phyloP scores from a whole-genome alignment of 768 basidiomycete species.

The Podaxis sp. region DNA sequence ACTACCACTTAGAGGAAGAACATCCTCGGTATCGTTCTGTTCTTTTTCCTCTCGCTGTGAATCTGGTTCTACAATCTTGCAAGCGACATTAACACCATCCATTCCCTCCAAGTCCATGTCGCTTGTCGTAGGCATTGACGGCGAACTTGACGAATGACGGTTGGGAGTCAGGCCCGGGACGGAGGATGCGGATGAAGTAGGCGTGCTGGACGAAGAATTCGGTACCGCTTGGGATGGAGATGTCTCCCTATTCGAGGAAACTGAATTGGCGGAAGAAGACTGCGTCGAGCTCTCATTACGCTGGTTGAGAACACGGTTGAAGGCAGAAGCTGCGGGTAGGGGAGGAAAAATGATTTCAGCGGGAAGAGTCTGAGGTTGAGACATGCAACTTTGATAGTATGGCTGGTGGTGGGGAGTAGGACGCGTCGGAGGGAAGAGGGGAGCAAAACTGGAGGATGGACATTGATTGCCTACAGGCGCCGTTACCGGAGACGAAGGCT shows the following conservation, averaged over 20 bases:
- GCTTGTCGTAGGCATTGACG: conserved; percentile 37
- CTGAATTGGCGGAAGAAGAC: conserved; percentile 18
- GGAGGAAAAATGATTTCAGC: conserved; percentile 76
- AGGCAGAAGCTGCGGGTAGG: conserved; percentile 49
- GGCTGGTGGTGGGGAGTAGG: conserved; percentile 70
- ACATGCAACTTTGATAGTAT: conserved; percentile 63
- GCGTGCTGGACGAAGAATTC: conserved; percentile 30
- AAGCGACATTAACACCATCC: conserved; percentile 18
- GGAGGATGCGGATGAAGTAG: conserved; percentile 40
- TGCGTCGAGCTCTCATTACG: conserved; percentile 11
- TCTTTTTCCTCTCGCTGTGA: conserved; percentile 20
- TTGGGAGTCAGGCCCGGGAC: conserved; percentile 67
- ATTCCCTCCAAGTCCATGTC: conserved; percentile 34
- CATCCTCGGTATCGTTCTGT: conserved; percentile 23
- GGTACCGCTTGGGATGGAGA: conserved; percentile 16
- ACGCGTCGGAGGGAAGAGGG: conserved; percentile 51
- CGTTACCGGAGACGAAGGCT: conserved; percentile 21
- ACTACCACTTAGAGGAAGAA: conserved; percentile 34
- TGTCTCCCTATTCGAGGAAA: conserved; percentile 17
- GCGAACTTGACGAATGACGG: conserved; percentile 65
- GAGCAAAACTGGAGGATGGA: conserved; percentile 28
- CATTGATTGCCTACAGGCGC: conserved; percentile 23
- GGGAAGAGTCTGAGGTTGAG: conserved; percentile 43
- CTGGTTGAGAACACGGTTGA: conserved; percentile 19
- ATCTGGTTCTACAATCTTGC: conserved; percentile 8